A percentile compares a stretch with the other conserved stretches of the same genome.
Evolutionary conservation across 192 early-diverging fungal genomes (phyloP).

Genomic region (Cladochytrium replicatum): DNA sequence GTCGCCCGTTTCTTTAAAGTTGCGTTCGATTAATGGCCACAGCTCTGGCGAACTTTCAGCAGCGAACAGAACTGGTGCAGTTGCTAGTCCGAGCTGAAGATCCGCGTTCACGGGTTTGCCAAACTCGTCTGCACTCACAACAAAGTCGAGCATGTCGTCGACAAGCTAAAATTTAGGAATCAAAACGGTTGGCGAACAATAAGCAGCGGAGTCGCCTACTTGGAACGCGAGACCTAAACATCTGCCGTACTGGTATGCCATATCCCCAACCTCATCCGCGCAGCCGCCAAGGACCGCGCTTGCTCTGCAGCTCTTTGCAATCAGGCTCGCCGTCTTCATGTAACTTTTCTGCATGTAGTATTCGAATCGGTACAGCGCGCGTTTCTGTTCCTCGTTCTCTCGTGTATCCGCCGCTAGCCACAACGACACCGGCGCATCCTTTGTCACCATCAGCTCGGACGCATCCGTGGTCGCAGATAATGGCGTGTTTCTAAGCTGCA

Average conservation of each 20-base stretch:
- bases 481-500: conserved; percentile 76
- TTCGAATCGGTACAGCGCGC: conserved; percentile 44
- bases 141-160: conserved; percentile 90
- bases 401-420: background rate
- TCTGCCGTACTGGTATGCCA: conserved; percentile 78
- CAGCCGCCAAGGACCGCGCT: conserved; percentile 77
- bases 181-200: background rate
- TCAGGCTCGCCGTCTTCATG: conserved; percentile 88
- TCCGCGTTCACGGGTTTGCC: conserved; percentile 91
- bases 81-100: conserved; percentile 79
- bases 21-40: conserved; percentile 72
- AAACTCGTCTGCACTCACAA: conserved; percentile 56
- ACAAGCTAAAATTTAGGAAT: conserved; percentile 39
- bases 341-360: conserved; percentile 95
- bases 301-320: conserved; percentile 84
- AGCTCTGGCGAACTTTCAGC: conserved; percentile 81
- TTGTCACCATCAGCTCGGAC: conserved; percentile 1
- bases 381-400: background rate
- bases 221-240: conserved; percentile 93
- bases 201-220: conserved; percentile 29
- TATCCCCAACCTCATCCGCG: conserved; percentile 58
- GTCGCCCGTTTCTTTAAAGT: conserved; percentile 71
- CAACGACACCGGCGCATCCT: conserved; percentile 10
- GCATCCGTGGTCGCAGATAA: background rate
- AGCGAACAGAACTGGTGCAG: conserved; percentile 88